Base-by-base conservation (phyloP, 176 grass and related monocot genomes). In the Aechmea fasciata region DNA sequence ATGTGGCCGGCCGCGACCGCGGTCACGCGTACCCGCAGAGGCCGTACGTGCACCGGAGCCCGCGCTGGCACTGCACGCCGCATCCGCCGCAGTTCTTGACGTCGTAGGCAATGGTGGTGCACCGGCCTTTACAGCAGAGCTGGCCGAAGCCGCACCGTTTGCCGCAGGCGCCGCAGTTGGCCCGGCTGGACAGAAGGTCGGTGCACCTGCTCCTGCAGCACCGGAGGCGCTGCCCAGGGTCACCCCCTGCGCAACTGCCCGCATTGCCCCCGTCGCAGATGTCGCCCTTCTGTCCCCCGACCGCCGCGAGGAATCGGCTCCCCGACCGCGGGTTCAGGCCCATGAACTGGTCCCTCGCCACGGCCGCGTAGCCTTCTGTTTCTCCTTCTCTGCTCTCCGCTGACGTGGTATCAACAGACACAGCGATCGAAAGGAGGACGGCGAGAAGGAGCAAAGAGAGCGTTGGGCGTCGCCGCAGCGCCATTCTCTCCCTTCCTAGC, bases 161-260 rank as follows among this genome's bases (percentile, higher is more conserved):
- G 14, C 83, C 79, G 73, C 87, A 90, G 22, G 79, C 66, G 61
- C 87, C 83, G 74, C 87, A 90, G 79, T 80, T 80, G 76, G 47
- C 63, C 69, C 57, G 66, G 75, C 74, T 79, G 52, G 64, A 11
- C 11, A 73, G 73, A 73, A 90, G 68, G 67, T 90, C 76, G 11
- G 65, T 73, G 77, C 87, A 90, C 51, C 47, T 22, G 22, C 51
- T 50, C 63, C 51, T 51, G 72, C 79, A 86, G 69, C 83, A 90
- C 19, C 5, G 53, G 15, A 89, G 17, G 5, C 26, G 63, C 22
- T 50, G 53, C 11, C 49, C 25, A 9, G 29, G 62, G 17, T 13
- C 57, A 8, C 20, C 55, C 10, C 28, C 13, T 2, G 25, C 48
- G 50, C 41, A 69, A 57, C 67, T 50, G 14, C 73, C 64, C n/a